These are phyloP conservation scores for Lotmaria passim DNA, from an alignment of 208 protist genomes.

Conservation along the genomic window DNA sequence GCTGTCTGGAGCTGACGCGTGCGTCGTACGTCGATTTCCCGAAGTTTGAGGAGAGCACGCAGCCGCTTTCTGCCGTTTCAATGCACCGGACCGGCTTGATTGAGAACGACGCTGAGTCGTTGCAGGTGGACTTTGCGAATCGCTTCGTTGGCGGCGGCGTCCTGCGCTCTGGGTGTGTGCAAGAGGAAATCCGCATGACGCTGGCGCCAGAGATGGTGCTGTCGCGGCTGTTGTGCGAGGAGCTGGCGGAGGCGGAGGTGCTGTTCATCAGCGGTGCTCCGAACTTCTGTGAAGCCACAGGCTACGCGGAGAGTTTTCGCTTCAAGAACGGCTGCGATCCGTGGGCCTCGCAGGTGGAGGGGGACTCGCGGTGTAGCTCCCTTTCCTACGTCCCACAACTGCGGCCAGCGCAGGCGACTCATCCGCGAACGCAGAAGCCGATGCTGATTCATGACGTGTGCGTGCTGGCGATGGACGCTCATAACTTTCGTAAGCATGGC, in stretches of 20 bases:
- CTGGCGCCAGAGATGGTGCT: slow-evolving; percentile 82
- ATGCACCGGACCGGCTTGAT: slow-evolving; percentile 48
- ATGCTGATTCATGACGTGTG: slow-evolving; percentile 45
- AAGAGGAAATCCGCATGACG: slow-evolving; percentile 92
- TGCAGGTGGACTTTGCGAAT: slow-evolving; percentile 93
- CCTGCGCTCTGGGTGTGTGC: slow-evolving; percentile 79
- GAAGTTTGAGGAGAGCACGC: slow-evolving; percentile 39
- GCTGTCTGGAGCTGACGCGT: slow-evolving; percentile 45
- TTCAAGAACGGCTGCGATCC: slow-evolving; percentile 27
- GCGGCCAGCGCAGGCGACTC: neutral
- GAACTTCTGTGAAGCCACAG: slow-evolving; percentile 61
- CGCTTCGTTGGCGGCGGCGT: slow-evolving; percentile 82
- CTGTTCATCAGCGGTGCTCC: slow-evolving; percentile 69
- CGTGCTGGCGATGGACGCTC: slow-evolving; percentile 80
- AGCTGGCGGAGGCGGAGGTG: slow-evolving; percentile 65
- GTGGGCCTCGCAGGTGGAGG: slow-evolving; percentile 6
- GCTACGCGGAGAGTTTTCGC: slow-evolving; percentile 76
- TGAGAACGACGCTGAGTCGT: slow-evolving; percentile 51
- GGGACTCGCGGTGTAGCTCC: neutral
- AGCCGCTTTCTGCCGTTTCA: slow-evolving; percentile 31
- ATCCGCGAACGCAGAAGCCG: slow-evolving; percentile 9
- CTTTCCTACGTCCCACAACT: neutral
- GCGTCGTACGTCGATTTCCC: slow-evolving; percentile 45
- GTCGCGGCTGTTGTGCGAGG: slow-evolving; percentile 70
- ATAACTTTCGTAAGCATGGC: slow-evolving; percentile 35